phyloP scores from a whole-genome alignment of 2,329 filamentous ascomycete genomes.

The Apiospora sp. region DNA sequence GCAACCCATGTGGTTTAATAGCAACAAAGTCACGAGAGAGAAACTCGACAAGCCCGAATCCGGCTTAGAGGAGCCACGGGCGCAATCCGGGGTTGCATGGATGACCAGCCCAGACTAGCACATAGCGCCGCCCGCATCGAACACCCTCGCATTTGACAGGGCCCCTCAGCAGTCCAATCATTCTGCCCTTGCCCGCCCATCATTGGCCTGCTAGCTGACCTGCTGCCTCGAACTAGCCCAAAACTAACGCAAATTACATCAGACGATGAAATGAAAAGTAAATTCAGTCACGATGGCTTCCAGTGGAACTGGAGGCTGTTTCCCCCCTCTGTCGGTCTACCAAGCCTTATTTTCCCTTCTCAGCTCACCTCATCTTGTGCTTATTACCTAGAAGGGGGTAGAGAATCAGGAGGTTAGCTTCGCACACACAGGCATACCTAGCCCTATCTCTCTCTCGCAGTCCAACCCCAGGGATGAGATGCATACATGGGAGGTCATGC shows the following conservation, averaged over 20 bases:
- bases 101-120: conserved; percentile 1
- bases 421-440: not conserved
- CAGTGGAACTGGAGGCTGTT: not conserved
- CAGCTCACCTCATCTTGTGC: not conserved
- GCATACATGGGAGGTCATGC: not conserved
- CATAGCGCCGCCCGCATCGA: conserved; percentile 5
- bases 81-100: conserved; percentile 21
- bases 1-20: conserved; percentile 17
- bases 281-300: conserved; percentile 18
- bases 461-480: not conserved
- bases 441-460: conserved; percentile 1
- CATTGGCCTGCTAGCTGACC: conserved; percentile 13
- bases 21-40: not conserved
- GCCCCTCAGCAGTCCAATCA: not conserved
- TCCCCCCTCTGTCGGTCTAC: too few species aligned
- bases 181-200: not conserved
- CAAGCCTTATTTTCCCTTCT: not conserved
- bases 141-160: conserved; percentile 14
- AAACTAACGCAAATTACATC: conserved; percentile 15
- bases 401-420: not conserved
- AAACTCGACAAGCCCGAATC: not conserved
- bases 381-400: too few species aligned
- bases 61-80: not conserved
- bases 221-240: not conserved
- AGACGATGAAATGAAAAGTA: conserved; percentile 13